Percentiles rank a stretch among this genome's conserved stretches.
Conservation (phyloP, 116 monocot genomes). For the Trichopus zeylanicus region DNA sequence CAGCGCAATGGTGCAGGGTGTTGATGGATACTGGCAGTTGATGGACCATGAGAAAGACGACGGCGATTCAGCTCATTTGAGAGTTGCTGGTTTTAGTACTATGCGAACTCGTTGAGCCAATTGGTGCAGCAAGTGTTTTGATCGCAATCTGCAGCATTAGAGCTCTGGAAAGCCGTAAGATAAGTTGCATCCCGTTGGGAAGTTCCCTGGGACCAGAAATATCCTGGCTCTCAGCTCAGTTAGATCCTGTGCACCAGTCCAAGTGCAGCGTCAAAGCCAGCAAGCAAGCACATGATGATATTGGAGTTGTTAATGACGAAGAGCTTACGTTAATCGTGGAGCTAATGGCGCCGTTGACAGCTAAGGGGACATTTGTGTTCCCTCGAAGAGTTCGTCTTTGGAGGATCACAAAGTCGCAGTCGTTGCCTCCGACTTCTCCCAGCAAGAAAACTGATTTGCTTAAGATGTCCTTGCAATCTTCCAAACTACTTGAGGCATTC, state of each 20-base stretch:
- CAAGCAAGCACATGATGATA: too few species aligned
- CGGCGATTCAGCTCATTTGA: neutral
- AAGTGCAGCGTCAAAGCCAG: neutral
- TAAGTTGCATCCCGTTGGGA: slow-evolving; percentile 21
- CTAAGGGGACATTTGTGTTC: too few species aligned
- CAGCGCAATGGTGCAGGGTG: slow-evolving; percentile 68
- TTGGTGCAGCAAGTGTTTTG: neutral
- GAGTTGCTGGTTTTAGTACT: neutral
- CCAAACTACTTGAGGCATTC: too few species aligned
- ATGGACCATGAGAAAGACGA: slow-evolving; percentile 45
- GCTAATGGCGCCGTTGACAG: too few species aligned
- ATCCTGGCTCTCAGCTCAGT: slow-evolving; percentile 14
- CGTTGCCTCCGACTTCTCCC: slow-evolving; percentile 1
- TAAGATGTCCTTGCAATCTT: slow-evolving; percentile 16
- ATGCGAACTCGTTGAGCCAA: neutral
- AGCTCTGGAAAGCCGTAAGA: slow-evolving; percentile 8
- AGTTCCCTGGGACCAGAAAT: slow-evolving; percentile 20
- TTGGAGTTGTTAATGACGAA: too few species aligned
- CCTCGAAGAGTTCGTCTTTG: too few species aligned
- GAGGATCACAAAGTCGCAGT: neutral
- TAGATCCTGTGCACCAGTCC: too few species aligned
- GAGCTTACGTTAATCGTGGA: too few species aligned
- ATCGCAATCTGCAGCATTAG: slow-evolving; percentile 15
- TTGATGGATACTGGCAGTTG: slow-evolving; percentile 55
- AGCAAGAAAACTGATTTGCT: slow-evolving; percentile 12